phyloP scores from a whole-genome alignment of 257 asterid species.

The Lantana camara region DNA sequence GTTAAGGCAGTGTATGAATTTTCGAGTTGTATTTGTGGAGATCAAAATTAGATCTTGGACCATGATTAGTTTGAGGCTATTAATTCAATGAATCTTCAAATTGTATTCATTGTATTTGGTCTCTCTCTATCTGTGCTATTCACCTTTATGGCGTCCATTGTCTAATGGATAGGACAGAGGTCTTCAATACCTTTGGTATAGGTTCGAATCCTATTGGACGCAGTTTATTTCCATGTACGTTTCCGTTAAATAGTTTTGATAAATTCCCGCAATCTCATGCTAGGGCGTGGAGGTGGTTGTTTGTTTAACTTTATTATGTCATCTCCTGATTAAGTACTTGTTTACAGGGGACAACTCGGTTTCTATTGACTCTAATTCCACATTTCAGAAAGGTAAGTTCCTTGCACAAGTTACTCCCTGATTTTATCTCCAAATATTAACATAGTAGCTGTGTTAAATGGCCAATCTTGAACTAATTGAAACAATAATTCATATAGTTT shows the following conservation, averaged over 20 bases:
- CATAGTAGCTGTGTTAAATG: not conserved
- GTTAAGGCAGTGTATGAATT: not conserved
- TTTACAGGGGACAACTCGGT: conserved; percentile 82
- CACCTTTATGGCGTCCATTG: too few relatives aligned
- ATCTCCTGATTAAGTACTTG: conserved; percentile 18
- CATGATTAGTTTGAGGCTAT: not conserved
- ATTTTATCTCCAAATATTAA: conserved; percentile 5
- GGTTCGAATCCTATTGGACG: too few relatives aligned
- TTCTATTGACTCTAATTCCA: conserved; percentile 80
- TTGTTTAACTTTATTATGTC: not conserved
- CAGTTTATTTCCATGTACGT: too few relatives aligned
- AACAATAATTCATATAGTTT: not conserved
- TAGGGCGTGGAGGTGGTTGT: too few relatives aligned
- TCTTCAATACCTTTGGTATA: too few relatives aligned
- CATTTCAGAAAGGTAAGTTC: conserved; percentile 84
- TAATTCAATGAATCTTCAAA: too few relatives aligned
- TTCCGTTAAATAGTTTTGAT: not conserved
- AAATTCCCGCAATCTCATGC: not conserved
- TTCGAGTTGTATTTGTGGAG: not conserved
- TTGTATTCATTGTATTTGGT: not conserved
- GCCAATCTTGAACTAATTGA: not conserved
- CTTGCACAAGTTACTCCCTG: not conserved
- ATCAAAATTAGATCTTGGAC: not conserved
- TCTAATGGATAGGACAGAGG: too few relatives aligned
- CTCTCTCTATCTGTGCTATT: not conserved